These are phyloP conservation scores for Termitomyces sp. DNA, from an alignment of 768 basidiomycete genomes.

Conservation along the genomic window DNA sequence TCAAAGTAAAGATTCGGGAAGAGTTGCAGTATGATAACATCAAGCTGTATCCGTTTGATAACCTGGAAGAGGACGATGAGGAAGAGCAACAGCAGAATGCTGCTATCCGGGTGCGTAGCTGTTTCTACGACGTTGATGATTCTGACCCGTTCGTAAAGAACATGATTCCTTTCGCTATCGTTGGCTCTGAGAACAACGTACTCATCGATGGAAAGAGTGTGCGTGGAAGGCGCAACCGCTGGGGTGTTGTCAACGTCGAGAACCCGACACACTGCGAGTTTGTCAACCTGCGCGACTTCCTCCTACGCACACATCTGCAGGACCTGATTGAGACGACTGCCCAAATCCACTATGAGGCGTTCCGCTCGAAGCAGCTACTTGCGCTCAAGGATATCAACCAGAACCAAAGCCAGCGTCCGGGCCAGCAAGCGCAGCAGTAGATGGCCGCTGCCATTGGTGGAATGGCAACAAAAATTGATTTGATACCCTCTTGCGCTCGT, in stretches of 20 bases:
- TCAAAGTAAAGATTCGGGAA: slow-evolving; percentile 96
- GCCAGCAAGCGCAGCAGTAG: slow-evolving; percentile 20
- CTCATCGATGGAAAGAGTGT: slow-evolving; percentile 95
- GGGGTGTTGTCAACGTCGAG: slow-evolving; percentile 98
- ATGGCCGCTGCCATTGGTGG: background rate
- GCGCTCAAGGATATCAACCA: slow-evolving; percentile 80
- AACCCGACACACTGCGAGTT: slow-evolving; percentile 98
- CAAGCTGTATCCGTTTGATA: slow-evolving; percentile 86
- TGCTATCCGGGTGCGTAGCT: slow-evolving; percentile 67
- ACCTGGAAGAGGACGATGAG: slow-evolving; percentile 91
- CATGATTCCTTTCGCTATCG: slow-evolving; percentile 95
- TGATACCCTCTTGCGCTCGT: slow-evolving; percentile 16
- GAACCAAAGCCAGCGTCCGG: slow-evolving; percentile 44
- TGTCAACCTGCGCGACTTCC: slow-evolving; percentile 93
- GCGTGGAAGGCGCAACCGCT: slow-evolving; percentile 94
- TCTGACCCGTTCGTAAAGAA: slow-evolving; percentile 38
- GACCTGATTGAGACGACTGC: slow-evolving; percentile 99
- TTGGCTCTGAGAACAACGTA: slow-evolving; percentile 95
- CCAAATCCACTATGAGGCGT: slow-evolving; percentile 98
- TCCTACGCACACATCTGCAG: slow-evolving; percentile 91
- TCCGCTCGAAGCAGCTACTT: slow-evolving; percentile 96
- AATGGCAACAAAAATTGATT: slow-evolving; percentile 11
- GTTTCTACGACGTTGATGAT: background rate
- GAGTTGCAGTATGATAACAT: slow-evolving; percentile 91
- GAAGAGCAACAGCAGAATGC: slow-evolving; percentile 91